Evolutionary conservation across 208 protist genomes (phyloP), one percentile per base, ranked within the genome.

Genomic region (Spongospora subterranea): DNA sequence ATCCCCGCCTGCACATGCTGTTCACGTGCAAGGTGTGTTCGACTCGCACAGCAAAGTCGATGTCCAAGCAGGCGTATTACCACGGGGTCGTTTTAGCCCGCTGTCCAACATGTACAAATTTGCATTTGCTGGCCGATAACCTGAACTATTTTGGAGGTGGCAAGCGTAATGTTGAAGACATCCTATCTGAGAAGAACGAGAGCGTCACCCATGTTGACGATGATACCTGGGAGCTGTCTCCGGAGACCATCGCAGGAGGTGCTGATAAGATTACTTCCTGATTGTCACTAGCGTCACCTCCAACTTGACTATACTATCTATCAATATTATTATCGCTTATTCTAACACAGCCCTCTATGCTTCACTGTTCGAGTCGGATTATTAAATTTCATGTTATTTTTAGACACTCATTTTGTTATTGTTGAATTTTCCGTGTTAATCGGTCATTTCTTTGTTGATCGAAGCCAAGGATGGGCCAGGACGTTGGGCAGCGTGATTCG

Each of bases 81-180:
- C 71, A 82, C n/a, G 71, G 71, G 6, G 71, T 82, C 71, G 71
- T 82, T 20, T 40, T 82, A 6, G 71, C 71, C 71, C 71, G 71
- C 35, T 82, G 71, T n/a, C n/a, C 71, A 82, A 35, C 11, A 6
- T 82, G 71, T 43, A 35, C 6, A 6, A 82, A 82, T 43, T 17
- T 82, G 71, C 71, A 82, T 43, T 43, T 82, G 71, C 6, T 82
- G 17, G 71, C 71, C 71, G 71, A 82, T n/a, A 82, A 82, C n/a
- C 71, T 82, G 17, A 82, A 82, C 71, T 82, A 82, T n/a, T 82
- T 82, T n/a, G 71, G 71, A 20, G 17, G 71, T n/a, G 71, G 71
- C 71, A 6, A n/a, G 17, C n/a, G 71, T 43, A 82, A 82, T 43
- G 35, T 82, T 43, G 17, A 82, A 43, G 71, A 82, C n/a, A 82